Base-by-base conservation (phyloP, 2,329 filamentous ascomycete species). In the Trichoderma breve region DNA sequence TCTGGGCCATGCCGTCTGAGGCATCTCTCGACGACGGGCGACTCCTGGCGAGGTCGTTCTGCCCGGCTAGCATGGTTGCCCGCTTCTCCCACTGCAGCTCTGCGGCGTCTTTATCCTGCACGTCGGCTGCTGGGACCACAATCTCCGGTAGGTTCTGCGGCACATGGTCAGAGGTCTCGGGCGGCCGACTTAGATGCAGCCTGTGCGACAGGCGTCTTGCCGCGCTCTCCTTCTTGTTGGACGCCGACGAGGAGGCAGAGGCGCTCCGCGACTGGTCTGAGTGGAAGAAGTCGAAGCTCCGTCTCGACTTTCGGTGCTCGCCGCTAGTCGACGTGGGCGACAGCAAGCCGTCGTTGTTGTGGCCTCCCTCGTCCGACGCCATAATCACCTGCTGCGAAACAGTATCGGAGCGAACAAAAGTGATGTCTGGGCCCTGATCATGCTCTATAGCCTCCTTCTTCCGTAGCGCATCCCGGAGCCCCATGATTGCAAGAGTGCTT, bases 51-150 rank as follows among this genome's bases (percentile, higher is more conserved):
- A 82, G 79, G 75, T 87, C 86, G 76, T 87, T 90, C 75, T 87
- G 86, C 76, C 88, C 88, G 36, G 93, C 95, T 75, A 98, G 85
- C 73, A 97, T 89, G n/a, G 95, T 98, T 32, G 96, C 96, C 73
- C 95, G 88, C 84, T 93, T 91, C 86, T 98, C 96, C 96, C 96
- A 99, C 82, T 92, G 88, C 72, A 89, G 89, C 84, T 97, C 92
- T 73, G 80, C 78, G 57, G 77, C 80, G 60, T 83, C 82, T 72
- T 85, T 83, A 39, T 84, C 84, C 71, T 83, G 79, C 74, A 83
- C 80, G 77, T 84, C 82, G 74, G 74, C 80, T 80, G 74, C 80
- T 80, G 75, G 83, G 80, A 78, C 79, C 65, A 86, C 83, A 71
- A 97, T 93, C 73, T 91, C 91, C 26, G 95, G 95, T 67, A 98